These are phyloP conservation scores for Colletotrichum horii DNA, from an alignment of 2,329 filamentous ascomycete genomes.

Conservation along the genomic window DNA sequence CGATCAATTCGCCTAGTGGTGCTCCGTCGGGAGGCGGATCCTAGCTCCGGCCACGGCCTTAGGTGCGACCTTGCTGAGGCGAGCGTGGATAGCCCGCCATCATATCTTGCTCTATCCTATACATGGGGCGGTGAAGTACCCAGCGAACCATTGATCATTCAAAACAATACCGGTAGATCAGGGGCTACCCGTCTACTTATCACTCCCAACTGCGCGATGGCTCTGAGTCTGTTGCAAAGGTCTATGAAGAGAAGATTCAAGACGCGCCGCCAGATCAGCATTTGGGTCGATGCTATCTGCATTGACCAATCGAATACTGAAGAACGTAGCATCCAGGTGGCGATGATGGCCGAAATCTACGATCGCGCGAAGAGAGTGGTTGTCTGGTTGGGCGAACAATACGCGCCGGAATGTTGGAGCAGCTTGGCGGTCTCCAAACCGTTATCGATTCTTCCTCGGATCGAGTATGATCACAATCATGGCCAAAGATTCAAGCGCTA, in stretches of 20 bases:
- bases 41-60: not conserved
- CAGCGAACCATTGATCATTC: not conserved
- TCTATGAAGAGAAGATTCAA: not conserved
- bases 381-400: not conserved
- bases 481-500: not conserved
- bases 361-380: not conserved
- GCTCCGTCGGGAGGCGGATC: not conserved
- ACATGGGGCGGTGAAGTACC: not conserved
- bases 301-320: not conserved
- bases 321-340: not conserved
- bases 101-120: not conserved
- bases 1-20: not conserved
- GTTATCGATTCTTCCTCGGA: not conserved
- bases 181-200: not conserved
- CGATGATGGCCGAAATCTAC: not conserved
- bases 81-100: not conserved
- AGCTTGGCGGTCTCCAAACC: not conserved
- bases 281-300: not conserved
- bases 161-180: not conserved
- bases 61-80: not conserved
- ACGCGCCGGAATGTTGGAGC: not conserved
- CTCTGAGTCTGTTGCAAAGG: not conserved
- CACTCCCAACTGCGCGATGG: not conserved
- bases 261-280: not conserved
- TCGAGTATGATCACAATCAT: not conserved